Evolutionary conservation across 805 yeast species (phyloP), one percentile per base, ranked within the genome.

Genomic region (Candida suzukii): DNA sequence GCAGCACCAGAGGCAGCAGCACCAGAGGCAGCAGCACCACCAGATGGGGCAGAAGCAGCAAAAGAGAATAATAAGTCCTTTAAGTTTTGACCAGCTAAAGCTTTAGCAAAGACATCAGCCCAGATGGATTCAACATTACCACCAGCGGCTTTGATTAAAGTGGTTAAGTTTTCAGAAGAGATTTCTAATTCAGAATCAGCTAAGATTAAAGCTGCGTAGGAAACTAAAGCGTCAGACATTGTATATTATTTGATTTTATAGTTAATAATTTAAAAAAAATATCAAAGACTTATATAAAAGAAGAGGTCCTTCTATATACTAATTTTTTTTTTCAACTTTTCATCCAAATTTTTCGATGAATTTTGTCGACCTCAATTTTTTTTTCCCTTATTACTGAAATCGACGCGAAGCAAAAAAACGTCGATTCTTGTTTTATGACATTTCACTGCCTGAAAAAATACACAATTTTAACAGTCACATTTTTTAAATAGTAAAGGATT

Each of bases 181-280:
- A 93, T 79, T 72, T 90, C 96, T 65, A 88, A 74, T 64, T 88
- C 96, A 64, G 97, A 87, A 68, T 91, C 99, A 57, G 97, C 96
- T 72, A 91, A 80, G 76, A 91, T 88, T 72, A 91, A 82, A 66
- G 98, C 96, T 70, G 99, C 98, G 85, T 88, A 88, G 60, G 96
- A 85, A 67, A 88, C 87, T 67, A 91, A 81, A 64, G 95, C 79
- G 79, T 88, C 95, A 70, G 95, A 84, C 95, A 87, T 87, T 68
- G 58, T 68, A n/a, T n/a, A n/a, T n/a, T n/a, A n/a, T n/a, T n/a
- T n/a, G n/a, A n/a, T n/a, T n/a, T n/a, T n/a, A n/a, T n/a, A n/a
- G n/a, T n/a, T n/a, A n/a, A n/a, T n/a, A n/a, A n/a, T n/a, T n/a
- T n/a, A n/a, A n/a, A n/a, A n/a, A n/a, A n/a, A n/a, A n/a, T n/a